Evolutionary conservation across 139 green algal genomes (phyloP).

Genomic region (Micromonas pusilla): DNA sequence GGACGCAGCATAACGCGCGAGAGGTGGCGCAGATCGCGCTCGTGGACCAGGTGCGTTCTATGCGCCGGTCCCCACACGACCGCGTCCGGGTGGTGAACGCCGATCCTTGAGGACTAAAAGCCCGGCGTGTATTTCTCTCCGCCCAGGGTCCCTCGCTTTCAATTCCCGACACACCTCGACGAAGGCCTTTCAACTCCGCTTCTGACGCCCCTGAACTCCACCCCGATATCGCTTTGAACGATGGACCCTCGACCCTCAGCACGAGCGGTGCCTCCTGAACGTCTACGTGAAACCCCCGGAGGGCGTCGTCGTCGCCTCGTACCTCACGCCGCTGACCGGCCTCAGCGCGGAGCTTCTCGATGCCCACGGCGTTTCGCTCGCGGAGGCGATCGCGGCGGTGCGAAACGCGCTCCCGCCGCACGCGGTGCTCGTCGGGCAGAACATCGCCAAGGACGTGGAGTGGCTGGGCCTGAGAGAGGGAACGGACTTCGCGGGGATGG

Average conservation of each 20-base stretch:
- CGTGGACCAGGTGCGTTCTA: conserved; percentile 59
- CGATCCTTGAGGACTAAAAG: too few relatives aligned
- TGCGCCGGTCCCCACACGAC: too few relatives aligned
- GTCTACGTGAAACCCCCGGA: conserved; percentile 61
- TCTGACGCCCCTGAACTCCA: too few relatives aligned
- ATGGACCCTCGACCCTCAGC: too few relatives aligned
- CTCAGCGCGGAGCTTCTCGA: conserved; percentile 54
- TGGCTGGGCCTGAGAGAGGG: conserved; percentile 78
- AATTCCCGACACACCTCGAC: too few relatives aligned
- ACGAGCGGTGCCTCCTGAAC: conserved; percentile 66
- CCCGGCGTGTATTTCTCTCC: too few relatives aligned
- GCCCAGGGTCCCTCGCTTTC: too few relatives aligned
- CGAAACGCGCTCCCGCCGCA: conserved; percentile 45
- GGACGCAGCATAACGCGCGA: conserved; percentile 70
- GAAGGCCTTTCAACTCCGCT: too few relatives aligned
- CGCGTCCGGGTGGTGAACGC: too few relatives aligned
- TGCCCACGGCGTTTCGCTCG: conserved; percentile 56
- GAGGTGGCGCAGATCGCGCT: conserved; percentile 73
- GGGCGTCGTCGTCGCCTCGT: conserved; percentile 56
- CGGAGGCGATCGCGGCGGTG: conserved; percentile 52
- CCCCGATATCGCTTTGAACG: too few relatives aligned
- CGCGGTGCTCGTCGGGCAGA: conserved; percentile 76
- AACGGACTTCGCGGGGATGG: conserved; percentile 58
- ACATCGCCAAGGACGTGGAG: conserved; percentile 71
- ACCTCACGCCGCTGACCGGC: conserved; percentile 74